phyloP scores from a whole-genome alignment of 208 protist species.

The Leishmania major region DNA sequence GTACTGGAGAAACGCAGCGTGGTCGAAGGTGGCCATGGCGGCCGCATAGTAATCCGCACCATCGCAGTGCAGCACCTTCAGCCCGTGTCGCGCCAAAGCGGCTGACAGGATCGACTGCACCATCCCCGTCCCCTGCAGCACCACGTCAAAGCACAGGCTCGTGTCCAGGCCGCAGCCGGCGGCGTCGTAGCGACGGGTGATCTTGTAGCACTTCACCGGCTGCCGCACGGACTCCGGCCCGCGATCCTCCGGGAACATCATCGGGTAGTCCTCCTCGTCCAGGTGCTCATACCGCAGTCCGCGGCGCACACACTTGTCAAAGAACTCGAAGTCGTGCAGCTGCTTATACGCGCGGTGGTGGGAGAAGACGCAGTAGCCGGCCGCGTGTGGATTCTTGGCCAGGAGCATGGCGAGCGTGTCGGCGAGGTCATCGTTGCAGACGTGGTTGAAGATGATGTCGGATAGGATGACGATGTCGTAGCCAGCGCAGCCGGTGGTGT shows the following conservation, averaged over 20 bases:
- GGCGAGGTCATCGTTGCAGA: conserved; percentile 87
- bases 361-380: conserved; percentile 90
- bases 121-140: conserved; percentile 90
- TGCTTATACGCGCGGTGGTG: conserved; percentile 89
- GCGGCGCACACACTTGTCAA: conserved; percentile 82
- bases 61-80: conserved; percentile 93
- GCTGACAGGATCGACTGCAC: conserved; percentile 86
- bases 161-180: conserved; percentile 53
- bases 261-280: conserved; percentile 78
- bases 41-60: conserved; percentile 82
- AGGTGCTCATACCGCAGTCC: conserved; percentile 76
- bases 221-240: conserved; percentile 79
- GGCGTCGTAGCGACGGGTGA: conserved; percentile 58
- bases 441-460: conserved; percentile 93
- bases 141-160: conserved; percentile 65
- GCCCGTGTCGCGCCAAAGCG: conserved; percentile 75
- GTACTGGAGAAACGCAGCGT: conserved; percentile 41
- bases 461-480: conserved; percentile 88
- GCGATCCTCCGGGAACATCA: conserved; percentile 90
- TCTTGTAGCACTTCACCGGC: conserved; percentile 82
- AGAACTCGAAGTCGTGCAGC: conserved; percentile 85
- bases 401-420: conserved; percentile 66
- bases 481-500: conserved; percentile 55
- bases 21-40: conserved; percentile 47
- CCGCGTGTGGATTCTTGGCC: conserved; percentile 40